Conservation (phyloP, 441 rosid genomes). For the Adansonia grandidieri region DNA sequence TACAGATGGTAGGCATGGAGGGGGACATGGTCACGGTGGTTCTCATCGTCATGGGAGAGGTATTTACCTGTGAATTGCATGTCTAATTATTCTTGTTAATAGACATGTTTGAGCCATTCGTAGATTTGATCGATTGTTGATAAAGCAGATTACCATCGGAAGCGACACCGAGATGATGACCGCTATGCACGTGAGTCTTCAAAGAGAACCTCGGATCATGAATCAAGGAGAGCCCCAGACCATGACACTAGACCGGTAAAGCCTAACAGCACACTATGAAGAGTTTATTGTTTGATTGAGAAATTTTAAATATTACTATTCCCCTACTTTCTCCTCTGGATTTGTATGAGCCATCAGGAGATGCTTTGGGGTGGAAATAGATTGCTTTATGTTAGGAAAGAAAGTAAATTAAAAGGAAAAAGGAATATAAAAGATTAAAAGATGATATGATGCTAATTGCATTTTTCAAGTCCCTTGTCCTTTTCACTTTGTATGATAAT, state of each 20-base stretch:
- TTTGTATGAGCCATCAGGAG: not conserved
- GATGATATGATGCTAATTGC: not conserved
- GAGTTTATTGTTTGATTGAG: not conserved
- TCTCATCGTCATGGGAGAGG: slow-evolving; percentile 68
- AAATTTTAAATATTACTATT: not conserved
- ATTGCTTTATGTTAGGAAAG: not conserved
- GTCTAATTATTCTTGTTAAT: not conserved
- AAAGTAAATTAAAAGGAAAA: not conserved
- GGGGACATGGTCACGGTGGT: slow-evolving; percentile 65
- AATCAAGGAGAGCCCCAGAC: slow-evolving; percentile 76
- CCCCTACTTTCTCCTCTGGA: not conserved
- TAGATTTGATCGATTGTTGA: slow-evolving; percentile 19
- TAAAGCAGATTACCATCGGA: slow-evolving; percentile 67
- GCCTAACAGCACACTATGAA: not conserved
- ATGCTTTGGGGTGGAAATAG: not conserved
- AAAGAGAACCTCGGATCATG: slow-evolving; percentile 71
- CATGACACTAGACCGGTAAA: slow-evolving; percentile 84
- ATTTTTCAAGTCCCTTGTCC: not conserved
- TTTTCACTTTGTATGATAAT: not conserved
- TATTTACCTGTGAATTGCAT: slow-evolving; percentile 25
- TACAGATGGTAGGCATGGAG: slow-evolving; percentile 84
- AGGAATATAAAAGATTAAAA: not conserved
- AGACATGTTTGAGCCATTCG: slow-evolving; percentile 18
- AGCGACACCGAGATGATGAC: slow-evolving; percentile 87
- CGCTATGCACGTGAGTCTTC: slow-evolving; percentile 61